These are phyloP conservation scores for Annulohypoxylon nitens DNA, from an alignment of 495 filamentous ascomycete genomes.

Conservation along the genomic window DNA sequence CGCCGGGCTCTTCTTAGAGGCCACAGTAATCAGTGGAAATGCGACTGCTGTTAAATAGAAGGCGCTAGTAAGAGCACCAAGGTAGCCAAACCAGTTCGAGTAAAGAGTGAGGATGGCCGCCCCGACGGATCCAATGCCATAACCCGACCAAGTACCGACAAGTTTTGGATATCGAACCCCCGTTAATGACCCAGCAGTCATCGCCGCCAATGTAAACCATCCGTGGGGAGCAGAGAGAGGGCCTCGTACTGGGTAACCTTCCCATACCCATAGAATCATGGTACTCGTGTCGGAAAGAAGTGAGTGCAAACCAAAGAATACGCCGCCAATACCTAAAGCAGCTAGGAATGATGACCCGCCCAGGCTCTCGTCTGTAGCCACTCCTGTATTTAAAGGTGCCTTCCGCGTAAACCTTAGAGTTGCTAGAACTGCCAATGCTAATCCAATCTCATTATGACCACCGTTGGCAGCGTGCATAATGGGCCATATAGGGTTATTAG, in stretches of 20 bases:
- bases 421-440: slow-evolving; percentile 80
- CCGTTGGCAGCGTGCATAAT: slow-evolving; percentile 90
- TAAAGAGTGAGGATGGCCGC: slow-evolving; percentile 84
- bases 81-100: slow-evolving; percentile 89
- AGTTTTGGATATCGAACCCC: slow-evolving; percentile 79
- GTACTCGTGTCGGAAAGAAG: slow-evolving; percentile 97
- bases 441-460: slow-evolving; percentile 89
- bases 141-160: slow-evolving; percentile 84
- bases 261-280: slow-evolving; percentile 99
- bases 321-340: slow-evolving; percentile 81
- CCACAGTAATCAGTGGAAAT: slow-evolving; percentile 79
- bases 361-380: slow-evolving; percentile 53
- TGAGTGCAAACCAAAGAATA: slow-evolving; percentile 93
- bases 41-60: slow-evolving; percentile 86
- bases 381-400: slow-evolving; percentile 64
- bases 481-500: slow-evolving; percentile 99
- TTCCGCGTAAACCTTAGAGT: slow-evolving; percentile 76
- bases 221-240: slow-evolving; percentile 92
- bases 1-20: slow-evolving; percentile 79
- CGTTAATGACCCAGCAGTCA: slow-evolving; percentile 84
- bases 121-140: slow-evolving; percentile 79
- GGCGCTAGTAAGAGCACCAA: slow-evolving; percentile 81
- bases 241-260: slow-evolving; percentile 91
- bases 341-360: slow-evolving; percentile 79
- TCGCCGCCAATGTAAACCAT: slow-evolving; percentile 82